Evolutionary conservation across 1,284 basidiomycete species (phyloP).

Genomic region (Malassezia japonica): DNA sequence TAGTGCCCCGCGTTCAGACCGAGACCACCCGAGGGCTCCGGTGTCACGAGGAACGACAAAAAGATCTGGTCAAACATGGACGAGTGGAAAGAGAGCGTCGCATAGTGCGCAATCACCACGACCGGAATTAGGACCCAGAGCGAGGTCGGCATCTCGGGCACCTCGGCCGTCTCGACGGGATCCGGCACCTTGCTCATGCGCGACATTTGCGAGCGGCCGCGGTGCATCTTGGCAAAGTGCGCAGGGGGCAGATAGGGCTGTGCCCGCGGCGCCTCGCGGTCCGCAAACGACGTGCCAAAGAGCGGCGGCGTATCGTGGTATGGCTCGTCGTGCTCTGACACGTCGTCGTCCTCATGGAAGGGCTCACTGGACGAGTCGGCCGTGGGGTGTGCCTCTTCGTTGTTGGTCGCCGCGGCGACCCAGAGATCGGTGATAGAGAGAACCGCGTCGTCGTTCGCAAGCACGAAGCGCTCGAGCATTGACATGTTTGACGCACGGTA

Average conservation of each 20-base stretch:
- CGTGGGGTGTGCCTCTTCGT: conserved; percentile 56
- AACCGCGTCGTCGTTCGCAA: conserved; percentile 76
- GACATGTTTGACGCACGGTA: conserved; percentile 11
- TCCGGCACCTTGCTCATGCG: neutral
- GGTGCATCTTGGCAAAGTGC: conserved; percentile 30
- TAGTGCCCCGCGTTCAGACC: conserved; percentile 47
- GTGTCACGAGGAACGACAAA: conserved; percentile 48
- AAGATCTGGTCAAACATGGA: conserved; percentile 48
- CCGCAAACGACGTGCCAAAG: neutral
- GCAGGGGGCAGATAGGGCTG: conserved; percentile 29
- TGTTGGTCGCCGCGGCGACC: conserved; percentile 84
- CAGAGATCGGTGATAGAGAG: conserved; percentile 81
- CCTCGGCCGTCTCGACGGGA: neutral
- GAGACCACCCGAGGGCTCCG: conserved; percentile 38
- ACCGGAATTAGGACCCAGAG: conserved; percentile 35
- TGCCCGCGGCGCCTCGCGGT: neutral
- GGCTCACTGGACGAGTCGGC: conserved; percentile 24
- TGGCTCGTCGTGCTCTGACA: conserved; percentile 40
- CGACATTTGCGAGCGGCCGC: neutral
- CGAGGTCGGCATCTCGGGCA: conserved; percentile 11
- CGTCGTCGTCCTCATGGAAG: conserved; percentile 53
- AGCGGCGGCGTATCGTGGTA: conserved; percentile 13
- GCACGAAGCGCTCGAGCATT: conserved; percentile 62
- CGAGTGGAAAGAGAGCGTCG: conserved; percentile 42
- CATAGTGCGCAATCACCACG: conserved; percentile 45